Evolutionary conservation across 2,329 filamentous ascomycete species (phyloP), one percentile per base, ranked within the genome.

Genomic region (Clarireedia sp.): DNA sequence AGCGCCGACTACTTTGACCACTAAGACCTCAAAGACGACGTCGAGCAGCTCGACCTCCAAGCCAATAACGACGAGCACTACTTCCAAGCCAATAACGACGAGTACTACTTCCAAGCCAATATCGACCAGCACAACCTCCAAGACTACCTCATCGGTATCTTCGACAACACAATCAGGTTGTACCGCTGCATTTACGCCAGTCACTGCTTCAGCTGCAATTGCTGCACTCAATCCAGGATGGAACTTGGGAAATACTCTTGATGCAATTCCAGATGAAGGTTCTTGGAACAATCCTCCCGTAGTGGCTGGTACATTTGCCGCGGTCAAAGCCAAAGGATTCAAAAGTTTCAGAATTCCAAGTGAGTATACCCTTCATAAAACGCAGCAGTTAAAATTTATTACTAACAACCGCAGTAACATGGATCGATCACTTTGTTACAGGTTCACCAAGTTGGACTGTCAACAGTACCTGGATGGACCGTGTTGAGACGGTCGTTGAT

Each of bases 171-270:
- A 54, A 45, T 14, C 26, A 44, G 24, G 52, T 38, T 64, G 62
- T 38, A 55, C 59, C n/a, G 61, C 55, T 16, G 37, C 56, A 10
- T 64, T 63, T 16, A 62, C 55, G 14, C 59, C 60, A 24, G 24
- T 64, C 10, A 60, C 60, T 33, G 63, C 63, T 29, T 60, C 63
- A 8, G 59, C 54, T n/a, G 63, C 63, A 14, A 56, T 81, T 48
- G 70, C 71, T 5, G 73, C 70, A 8, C 70, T 81, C 41, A 77
- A 77, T 48, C 76, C 79, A 0, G 80, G 80, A 7, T 83, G 80
- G 80, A 83, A 83, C 59, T 61, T 82, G 8, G 81, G 80, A 9
- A 83, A 83, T 55, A 81, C 79, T 0, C 72, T 83, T 29, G 81
- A 83, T 63, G 78, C 79, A 1, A 67, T 74, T 7, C 75, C 79